Conservation (phyloP, 176 grass and related monocot genomes). For the Phoenix dactylifera region DNA sequence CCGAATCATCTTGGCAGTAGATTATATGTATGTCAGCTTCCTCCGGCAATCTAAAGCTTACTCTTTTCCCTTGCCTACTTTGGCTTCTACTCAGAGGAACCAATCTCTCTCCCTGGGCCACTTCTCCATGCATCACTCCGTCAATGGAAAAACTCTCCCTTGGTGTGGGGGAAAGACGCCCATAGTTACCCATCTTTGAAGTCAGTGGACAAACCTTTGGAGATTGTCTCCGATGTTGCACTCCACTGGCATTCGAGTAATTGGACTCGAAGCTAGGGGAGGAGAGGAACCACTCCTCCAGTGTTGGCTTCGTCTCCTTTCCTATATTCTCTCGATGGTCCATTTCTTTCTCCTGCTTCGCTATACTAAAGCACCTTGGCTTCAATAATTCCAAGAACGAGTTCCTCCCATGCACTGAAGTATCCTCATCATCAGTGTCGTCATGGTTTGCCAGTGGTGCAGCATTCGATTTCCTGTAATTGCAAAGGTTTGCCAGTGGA, state of each 20-base stretch:
- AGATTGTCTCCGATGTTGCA: neutral
- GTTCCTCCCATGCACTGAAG: no score
- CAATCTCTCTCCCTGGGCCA: neutral
- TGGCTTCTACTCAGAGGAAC: neutral
- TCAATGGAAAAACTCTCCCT: neutral
- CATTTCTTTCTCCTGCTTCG: neutral
- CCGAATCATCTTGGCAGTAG: neutral
- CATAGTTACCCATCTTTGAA: no score
- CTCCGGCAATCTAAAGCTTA: neutral
- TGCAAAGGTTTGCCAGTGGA: neutral
- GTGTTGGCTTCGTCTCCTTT: neutral
- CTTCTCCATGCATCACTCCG: neutral
- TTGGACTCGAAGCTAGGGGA: neutral
- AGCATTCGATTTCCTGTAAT: neutral
- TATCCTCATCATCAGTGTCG: neutral
- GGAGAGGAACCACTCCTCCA: neutral
- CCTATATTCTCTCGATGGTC: neutral
- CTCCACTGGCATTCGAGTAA: no score
- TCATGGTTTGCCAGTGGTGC: neutral
- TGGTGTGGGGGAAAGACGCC: neutral
- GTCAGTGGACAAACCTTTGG: constrained; percentile 10
- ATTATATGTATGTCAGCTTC: constrained; percentile 7
- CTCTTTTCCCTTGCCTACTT: neutral
- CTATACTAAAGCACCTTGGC: neutral
- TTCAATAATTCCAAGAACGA: neutral